Conservation (phyloP, 306 rosid genomes). For the Morella rubra region DNA sequence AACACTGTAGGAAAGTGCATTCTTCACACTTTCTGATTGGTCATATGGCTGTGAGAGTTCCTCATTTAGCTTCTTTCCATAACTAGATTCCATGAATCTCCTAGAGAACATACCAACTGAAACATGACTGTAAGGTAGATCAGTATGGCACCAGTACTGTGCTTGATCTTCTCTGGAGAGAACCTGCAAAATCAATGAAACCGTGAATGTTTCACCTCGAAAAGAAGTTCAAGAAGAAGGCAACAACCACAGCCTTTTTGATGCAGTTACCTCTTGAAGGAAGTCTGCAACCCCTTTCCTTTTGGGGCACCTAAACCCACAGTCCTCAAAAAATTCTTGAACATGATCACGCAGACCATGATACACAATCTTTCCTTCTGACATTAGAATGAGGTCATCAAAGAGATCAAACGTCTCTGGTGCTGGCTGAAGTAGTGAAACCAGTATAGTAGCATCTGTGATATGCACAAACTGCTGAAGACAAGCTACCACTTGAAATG, state of each 20-base stretch:
- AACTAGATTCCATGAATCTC: conserved; percentile 32
- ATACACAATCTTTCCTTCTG: conserved; percentile 40
- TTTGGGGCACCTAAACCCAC: conserved; percentile 52
- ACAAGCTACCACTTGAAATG: background rate
- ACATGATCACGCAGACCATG: conserved; percentile 47
- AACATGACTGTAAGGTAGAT: conserved; percentile 21
- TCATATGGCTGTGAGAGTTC: conserved; percentile 26
- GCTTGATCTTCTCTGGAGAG: conserved; percentile 35
- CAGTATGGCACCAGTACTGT: conserved; percentile 32
- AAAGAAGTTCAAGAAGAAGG: no score
- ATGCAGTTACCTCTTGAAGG: background rate
- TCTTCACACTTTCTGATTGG: conserved; percentile 16
- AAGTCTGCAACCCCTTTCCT: conserved; percentile 42
- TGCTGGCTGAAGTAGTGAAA: conserved; percentile 57
- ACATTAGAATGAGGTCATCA: conserved; percentile 45
- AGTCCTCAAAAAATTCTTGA: conserved; percentile 36
- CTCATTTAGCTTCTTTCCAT: conserved; percentile 34
- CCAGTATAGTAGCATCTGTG: conserved; percentile 20
- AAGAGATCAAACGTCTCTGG: conserved; percentile 51
- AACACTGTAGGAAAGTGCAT: conserved; percentile 13
- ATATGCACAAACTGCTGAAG: background rate
- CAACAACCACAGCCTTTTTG: no score
- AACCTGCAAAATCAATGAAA: no score
- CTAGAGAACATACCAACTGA: conserved; percentile 29
- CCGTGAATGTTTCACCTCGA: no score